A percentile compares a stretch with the other conserved stretches of the same genome.
These are phyloP conservation scores for Colletotrichum chlorophyti DNA, from an alignment of 2,329 filamentous ascomycete genomes.

Conservation along the genomic window DNA sequence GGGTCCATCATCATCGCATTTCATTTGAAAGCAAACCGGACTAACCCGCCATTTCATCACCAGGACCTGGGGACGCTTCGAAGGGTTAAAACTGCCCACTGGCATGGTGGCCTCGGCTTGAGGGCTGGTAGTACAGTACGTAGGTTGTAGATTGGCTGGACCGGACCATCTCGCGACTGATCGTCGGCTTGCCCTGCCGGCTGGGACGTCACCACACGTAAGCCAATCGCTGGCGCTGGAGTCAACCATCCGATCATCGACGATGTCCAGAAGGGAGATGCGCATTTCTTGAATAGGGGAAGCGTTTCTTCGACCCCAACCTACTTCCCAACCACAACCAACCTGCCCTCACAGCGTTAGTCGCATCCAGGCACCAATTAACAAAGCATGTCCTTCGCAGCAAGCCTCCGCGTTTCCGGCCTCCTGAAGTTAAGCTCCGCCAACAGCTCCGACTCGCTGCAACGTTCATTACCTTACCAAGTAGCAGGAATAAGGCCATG, in stretches of 20 bases:
- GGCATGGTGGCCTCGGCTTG: neutral
- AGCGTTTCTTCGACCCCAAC: neutral
- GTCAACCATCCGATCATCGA: constrained; percentile 11
- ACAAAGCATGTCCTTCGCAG: too few species aligned
- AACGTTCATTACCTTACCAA: too few species aligned
- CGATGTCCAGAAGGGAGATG: neutral
- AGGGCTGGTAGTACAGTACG: too few species aligned
- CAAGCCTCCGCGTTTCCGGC: too few species aligned
- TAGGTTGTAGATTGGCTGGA: neutral
- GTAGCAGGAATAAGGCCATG: too few species aligned
- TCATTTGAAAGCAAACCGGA: too few species aligned
- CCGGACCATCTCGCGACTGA: constrained; percentile 8
- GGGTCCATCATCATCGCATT: constrained; percentile 20
- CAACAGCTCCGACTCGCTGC: neutral
- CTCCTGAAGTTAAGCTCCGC: neutral
- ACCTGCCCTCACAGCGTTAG: too few species aligned
- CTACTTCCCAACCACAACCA: neutral
- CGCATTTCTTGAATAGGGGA: neutral
- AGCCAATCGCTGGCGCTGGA: neutral
- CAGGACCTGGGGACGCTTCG: too few species aligned
- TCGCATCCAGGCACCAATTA: too few species aligned
- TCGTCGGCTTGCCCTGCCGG: constrained; percentile 6
- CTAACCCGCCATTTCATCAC: neutral
- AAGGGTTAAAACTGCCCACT: neutral
- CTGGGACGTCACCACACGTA: constrained; percentile 18